Conservation (phyloP, 495 filamentous ascomycete genomes). For the Bryoglossum gracile region DNA sequence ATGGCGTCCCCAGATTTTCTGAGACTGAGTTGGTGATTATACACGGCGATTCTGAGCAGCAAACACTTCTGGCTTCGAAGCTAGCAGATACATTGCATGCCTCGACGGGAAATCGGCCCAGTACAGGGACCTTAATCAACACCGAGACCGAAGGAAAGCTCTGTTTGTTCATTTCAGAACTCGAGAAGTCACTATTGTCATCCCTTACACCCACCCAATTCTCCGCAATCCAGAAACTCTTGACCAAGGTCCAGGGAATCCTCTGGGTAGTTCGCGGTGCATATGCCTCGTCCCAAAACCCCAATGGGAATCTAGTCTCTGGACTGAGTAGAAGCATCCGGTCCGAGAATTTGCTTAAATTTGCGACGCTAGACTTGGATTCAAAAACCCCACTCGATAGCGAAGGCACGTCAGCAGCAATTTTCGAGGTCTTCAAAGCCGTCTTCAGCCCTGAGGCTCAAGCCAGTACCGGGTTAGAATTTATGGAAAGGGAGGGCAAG, state of each 20-base stretch:
- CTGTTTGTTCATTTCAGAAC: constrained; percentile 25
- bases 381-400: neutral
- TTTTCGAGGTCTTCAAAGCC: constrained; percentile 15
- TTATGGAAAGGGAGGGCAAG: constrained; percentile 15
- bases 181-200: constrained; percentile 27
- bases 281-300: constrained; percentile 13
- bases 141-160: constrained; percentile 8
- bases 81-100: neutral
- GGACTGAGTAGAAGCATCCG: constrained; percentile 33
- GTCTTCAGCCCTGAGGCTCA: constrained; percentile 5
- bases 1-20: neutral
- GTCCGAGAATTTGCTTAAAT: constrained; percentile 28
- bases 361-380: constrained; percentile 21
- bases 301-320: constrained; percentile 17
- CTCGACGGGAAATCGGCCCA: neutral
- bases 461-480: constrained; percentile 25
- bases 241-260: constrained; percentile 27
- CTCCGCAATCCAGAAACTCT: constrained; percentile 30
- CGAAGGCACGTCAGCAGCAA: neutral
- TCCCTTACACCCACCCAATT: constrained; percentile 30
- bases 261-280: constrained; percentile 20
- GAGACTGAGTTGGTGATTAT: constrained; percentile 29
- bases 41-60: constrained; percentile 30
- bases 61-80: constrained; percentile 29
- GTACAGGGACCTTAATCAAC: neutral